Evolutionary conservation across 306 rosid genomes (phyloP), one percentile per base, ranked within the genome.

Genomic region (Ceratonia siliqua): DNA sequence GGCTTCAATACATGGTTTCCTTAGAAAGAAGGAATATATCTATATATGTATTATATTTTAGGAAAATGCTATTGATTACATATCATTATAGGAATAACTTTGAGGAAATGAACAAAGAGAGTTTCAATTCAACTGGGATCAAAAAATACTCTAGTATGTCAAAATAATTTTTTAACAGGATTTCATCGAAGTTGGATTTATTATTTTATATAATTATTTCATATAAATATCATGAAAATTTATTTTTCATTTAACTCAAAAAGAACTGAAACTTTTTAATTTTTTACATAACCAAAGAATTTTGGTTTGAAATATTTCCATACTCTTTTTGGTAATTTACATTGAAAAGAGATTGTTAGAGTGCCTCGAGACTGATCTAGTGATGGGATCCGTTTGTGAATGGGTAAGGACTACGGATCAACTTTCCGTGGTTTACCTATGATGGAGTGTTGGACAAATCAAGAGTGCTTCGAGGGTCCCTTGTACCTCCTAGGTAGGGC

Each of bases 301-400:
- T 36, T 75, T 27, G 72, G 67, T 67, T 64, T 18, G 57, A 41
- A 56, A 10, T 6, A 56, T 42, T 72, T 72, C 17, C 57, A 56
- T 6, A 28, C 42, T n/a, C 11, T 43, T n/a, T 41, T 25, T 22
- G 6, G 14, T 21, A 41, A 22, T 70, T 50, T 53, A 38, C 41
- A 39, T 24, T 15, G 39, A 70, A 57, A 55, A n/a, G n/a, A n/a
- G n/a, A n/a, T n/a, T n/a, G n/a, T n/a, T n/a, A n/a, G n/a, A n/a
- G n/a, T n/a, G n/a, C n/a, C n/a, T n/a, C n/a, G n/a, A n/a, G n/a
- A n/a, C n/a, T n/a, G n/a, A n/a, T n/a, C n/a, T n/a, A n/a, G n/a
- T n/a, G n/a, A n/a, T n/a, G n/a, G n/a, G n/a, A n/a, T n/a, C n/a
- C n/a, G n/a, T n/a, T n/a, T n/a, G n/a, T n/a, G n/a, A n/a, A n/a